These are phyloP conservation scores for Leccinum huronense DNA, from an alignment of 1,284 basidiomycete genomes.

Conservation along the genomic window DNA sequence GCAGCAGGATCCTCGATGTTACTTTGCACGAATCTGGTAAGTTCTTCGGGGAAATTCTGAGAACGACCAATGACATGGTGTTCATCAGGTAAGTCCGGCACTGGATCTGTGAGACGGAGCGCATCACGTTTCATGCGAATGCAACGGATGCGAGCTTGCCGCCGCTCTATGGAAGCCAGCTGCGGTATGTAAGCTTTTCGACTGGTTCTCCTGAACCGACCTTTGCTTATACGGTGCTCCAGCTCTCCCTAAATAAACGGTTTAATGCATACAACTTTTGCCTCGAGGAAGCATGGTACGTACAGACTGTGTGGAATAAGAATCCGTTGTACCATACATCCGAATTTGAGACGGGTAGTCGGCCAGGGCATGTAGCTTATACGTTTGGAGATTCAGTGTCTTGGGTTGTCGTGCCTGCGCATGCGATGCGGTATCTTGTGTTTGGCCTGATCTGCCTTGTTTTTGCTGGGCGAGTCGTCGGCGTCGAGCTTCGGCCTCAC, in stretches of 20 bases:
- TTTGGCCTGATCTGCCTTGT: neutral
- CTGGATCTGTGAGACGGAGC: neutral
- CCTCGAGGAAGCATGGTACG: neutral
- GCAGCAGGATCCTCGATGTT: neutral
- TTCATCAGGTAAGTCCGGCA: neutral
- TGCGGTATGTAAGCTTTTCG: neutral
- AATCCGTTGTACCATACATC: neutral
- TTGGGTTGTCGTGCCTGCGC: neutral
- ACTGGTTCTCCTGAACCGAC: neutral
- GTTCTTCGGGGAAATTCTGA: constrained; percentile 13
- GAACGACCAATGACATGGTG: constrained; percentile 21
- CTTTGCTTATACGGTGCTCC: neutral
- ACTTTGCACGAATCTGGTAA: constrained; percentile 18
- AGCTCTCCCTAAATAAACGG: neutral
- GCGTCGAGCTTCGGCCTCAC: neutral
- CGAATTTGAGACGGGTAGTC: neutral
- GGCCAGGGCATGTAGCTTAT: neutral
- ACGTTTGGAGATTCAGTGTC: neutral
- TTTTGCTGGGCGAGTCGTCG: neutral
- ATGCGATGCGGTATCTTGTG: neutral
- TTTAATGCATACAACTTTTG: neutral
- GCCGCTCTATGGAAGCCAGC: neutral
- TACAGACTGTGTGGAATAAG: neutral
- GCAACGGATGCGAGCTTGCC: neutral
- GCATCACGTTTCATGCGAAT: neutral